phyloP scores from a whole-genome alignment of 139 green algal genomes.

The Tetradesmus lagerheimii region DNA sequence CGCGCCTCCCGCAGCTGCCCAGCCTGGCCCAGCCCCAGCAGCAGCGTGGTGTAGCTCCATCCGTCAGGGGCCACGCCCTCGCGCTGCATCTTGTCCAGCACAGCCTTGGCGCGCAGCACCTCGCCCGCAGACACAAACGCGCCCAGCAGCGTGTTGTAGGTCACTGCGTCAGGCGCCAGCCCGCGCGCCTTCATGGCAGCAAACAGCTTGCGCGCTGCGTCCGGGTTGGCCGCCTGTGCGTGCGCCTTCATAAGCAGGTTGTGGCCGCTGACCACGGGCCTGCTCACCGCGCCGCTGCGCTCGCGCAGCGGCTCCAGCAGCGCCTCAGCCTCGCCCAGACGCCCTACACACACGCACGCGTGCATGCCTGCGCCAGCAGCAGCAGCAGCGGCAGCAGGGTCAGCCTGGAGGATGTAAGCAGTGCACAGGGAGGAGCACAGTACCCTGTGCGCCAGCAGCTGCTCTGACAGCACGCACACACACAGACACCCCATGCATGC shows the following conservation, averaged over 20 bases:
- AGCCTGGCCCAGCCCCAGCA: slow-evolving; percentile 53
- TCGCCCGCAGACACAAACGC: slow-evolving; percentile 64
- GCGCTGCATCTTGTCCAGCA: slow-evolving; percentile 56
- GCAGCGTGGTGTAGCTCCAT: slow-evolving; percentile 63
- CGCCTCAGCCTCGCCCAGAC: slow-evolving; percentile 58
- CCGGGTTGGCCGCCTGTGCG: slow-evolving; percentile 42
- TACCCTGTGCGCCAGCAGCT: background rate
- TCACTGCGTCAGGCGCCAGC: slow-evolving; percentile 59
- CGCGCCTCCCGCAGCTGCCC: slow-evolving; percentile 36
- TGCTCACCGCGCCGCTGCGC: background rate
- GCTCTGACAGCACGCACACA: background rate
- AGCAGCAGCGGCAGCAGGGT: background rate
- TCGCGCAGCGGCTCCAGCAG: slow-evolving; percentile 62
- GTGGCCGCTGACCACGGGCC: slow-evolving; percentile 61
- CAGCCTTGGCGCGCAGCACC: slow-evolving; percentile 42
- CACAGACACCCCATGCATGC: background rate
- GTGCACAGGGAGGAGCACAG: background rate
- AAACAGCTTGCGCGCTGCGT: slow-evolving; percentile 55
- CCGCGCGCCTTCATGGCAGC: slow-evolving; percentile 53
- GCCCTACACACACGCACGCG: slow-evolving; percentile 64
- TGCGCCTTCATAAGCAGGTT: slow-evolving; percentile 78
- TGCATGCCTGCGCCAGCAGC: slow-evolving; percentile 69
- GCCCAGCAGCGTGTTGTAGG: slow-evolving; percentile 77
- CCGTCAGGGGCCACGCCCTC: slow-evolving; percentile 67
- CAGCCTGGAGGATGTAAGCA: background rate